A percentile compares a stretch with the other conserved stretches of the same genome.
These are phyloP conservation scores for Phytophthora litchii DNA, from an alignment of 352 stramenopile species.

Conservation along the genomic window DNA sequence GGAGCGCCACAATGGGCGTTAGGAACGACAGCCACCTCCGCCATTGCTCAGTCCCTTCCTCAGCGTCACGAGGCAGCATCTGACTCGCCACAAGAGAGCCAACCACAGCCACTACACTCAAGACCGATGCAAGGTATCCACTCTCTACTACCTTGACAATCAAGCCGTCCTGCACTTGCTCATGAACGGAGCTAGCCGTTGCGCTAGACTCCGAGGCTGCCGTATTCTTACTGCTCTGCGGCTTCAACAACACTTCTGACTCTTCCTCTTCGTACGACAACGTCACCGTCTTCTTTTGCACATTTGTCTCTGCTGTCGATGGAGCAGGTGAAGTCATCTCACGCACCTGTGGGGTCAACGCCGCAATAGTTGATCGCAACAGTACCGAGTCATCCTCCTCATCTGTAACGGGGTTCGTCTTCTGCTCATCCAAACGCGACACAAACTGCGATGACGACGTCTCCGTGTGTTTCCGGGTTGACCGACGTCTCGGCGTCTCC, in stretches of 20 bases:
- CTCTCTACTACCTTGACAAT: slow-evolving; percentile 59
- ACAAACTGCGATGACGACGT: slow-evolving; percentile 40
- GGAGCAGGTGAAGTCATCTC: slow-evolving; percentile 24
- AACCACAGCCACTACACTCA: slow-evolving; percentile 74
- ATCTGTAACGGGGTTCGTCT: slow-evolving; percentile 30
- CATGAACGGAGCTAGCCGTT: slow-evolving; percentile 9
- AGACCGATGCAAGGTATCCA: slow-evolving; percentile 66
- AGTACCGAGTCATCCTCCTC: slow-evolving; percentile 59
- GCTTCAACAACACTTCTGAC: slow-evolving; percentile 32
- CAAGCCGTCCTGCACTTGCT: slow-evolving; percentile 31
- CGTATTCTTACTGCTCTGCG: slow-evolving; percentile 11
- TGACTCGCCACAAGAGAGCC: slow-evolving; percentile 68
- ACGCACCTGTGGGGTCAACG: slow-evolving; percentile 41
- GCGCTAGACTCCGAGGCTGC: slow-evolving; percentile 8
- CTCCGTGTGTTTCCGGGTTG: slow-evolving; percentile 28
- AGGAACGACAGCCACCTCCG: slow-evolving; percentile 72
- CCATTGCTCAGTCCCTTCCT: slow-evolving; percentile 44
- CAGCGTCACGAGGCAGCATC: slow-evolving; percentile 44
- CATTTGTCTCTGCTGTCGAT: slow-evolving; percentile 15
- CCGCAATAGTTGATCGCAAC: slow-evolving; percentile 53
- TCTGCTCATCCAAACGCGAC: slow-evolving; percentile 40
- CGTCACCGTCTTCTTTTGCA: slow-evolving; percentile 43
- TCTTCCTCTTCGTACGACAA: slow-evolving; percentile 64
- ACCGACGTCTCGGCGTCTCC: slow-evolving; percentile 25
- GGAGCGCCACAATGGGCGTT: slow-evolving; percentile 62